These are phyloP conservation scores for Citrus sp. DNA, from an alignment of 345 rosid species.

Conservation along the genomic window DNA sequence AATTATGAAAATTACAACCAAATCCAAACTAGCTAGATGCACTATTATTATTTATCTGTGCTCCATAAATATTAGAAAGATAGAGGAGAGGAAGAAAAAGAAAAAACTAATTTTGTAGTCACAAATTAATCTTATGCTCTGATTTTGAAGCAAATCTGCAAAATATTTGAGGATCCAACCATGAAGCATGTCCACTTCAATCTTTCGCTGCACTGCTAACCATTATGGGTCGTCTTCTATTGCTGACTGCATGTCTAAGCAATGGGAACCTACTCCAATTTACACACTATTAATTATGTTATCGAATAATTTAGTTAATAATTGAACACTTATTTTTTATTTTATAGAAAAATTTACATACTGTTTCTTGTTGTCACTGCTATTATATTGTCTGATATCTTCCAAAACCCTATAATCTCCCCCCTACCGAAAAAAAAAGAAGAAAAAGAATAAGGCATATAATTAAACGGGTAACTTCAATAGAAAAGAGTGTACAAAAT, in stretches of 20 bases:
- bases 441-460: too few relatives aligned
- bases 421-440: background rate
- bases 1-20: too few relatives aligned
- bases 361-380: background rate
- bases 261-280: constrained; percentile 20
- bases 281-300: too few relatives aligned
- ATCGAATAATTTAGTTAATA: too few relatives aligned
- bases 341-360: background rate
- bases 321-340: too few relatives aligned
- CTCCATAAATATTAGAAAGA: too few relatives aligned
- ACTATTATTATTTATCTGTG: too few relatives aligned
- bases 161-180: constrained; percentile 20
- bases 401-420: constrained; percentile 12
- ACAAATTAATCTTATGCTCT: background rate
- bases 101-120: background rate
- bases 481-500: background rate
- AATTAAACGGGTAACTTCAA: background rate
- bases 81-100: too few relatives aligned
- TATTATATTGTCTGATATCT: constrained; percentile 7
- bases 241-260: constrained; percentile 12
- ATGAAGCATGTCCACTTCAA: constrained; percentile 5
- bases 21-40: too few relatives aligned
- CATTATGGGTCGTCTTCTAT: constrained; percentile 17
- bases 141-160: constrained; percentile 2
- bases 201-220: constrained; percentile 4